phyloP scores from a whole-genome alignment of 2,329 filamentous ascomycete genomes.

The Xylaria polymorpha region DNA sequence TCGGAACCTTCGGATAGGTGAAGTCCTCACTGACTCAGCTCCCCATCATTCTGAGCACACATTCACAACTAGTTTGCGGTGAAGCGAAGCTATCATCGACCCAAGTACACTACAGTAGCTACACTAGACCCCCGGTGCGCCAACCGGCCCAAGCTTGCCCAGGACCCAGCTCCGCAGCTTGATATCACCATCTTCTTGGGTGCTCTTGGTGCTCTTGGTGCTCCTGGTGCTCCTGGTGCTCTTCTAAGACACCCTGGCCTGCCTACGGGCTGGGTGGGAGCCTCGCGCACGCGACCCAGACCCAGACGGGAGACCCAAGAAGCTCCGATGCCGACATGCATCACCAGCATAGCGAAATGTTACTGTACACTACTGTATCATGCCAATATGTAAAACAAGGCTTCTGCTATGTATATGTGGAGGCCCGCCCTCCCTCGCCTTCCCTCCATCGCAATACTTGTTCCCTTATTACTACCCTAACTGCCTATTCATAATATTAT shows the following conservation, averaged over 20 bases:
- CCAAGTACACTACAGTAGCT: not conserved
- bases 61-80: not conserved
- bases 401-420: slow-evolving; percentile 27
- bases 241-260: slow-evolving; percentile 6
- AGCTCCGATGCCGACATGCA: slow-evolving; percentile 32
- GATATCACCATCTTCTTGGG: not conserved
- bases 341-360: slow-evolving; percentile 35
- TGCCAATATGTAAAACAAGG: slow-evolving; percentile 14
- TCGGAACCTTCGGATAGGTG: slow-evolving; percentile 13
- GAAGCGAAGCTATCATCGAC: slow-evolving; percentile 14
- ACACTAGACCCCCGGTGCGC: slow-evolving; percentile 1
- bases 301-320: slow-evolving; percentile 19
- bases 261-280: slow-evolving; percentile 24
- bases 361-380: slow-evolving; percentile 35
- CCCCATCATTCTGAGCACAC: not conserved
- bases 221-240: not conserved
- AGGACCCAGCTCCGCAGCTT: slow-evolving; percentile 4
- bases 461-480: slow-evolving; percentile 3
- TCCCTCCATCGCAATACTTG: slow-evolving; percentile 20
- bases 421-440: slow-evolving; percentile 35
- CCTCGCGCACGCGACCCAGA: slow-evolving; percentile 28
- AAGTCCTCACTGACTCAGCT: not conserved
- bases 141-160: slow-evolving; percentile 11
- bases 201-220: not conserved
- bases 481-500: slow-evolving; percentile 21